Conservation (phyloP, 192 early-diverging fungal species). For the Dimargaris xerosporica region DNA sequence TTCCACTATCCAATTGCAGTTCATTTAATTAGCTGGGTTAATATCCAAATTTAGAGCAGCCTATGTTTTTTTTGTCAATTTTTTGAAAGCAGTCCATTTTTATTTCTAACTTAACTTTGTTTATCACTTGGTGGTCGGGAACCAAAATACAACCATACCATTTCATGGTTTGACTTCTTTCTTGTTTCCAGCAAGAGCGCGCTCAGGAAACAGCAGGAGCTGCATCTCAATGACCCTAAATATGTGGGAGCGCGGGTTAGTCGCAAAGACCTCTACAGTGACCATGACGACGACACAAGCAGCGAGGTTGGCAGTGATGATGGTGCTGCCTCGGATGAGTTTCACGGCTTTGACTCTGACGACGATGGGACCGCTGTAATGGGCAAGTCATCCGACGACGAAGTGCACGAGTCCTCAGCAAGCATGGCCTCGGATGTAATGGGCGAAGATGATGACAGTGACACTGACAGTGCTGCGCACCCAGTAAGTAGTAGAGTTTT, state of each 20-base stretch:
- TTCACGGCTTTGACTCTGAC: slow-evolving; percentile 14
- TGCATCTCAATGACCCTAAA: slow-evolving; percentile 53
- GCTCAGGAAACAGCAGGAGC: slow-evolving; percentile 37
- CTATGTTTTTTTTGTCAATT: no score
- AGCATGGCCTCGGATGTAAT: slow-evolving; percentile 15
- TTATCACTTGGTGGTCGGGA: no score
- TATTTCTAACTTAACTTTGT: no score
- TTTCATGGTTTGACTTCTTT: no score
- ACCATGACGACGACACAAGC: slow-evolving; percentile 26
- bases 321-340: slow-evolving; percentile 12
- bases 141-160: no score
- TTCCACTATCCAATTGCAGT: no score
- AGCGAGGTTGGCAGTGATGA: slow-evolving; percentile 22
- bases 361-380: slow-evolving; percentile 19
- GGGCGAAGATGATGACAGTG: slow-evolving; percentile 28
- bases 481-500: background rate
- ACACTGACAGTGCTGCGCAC: slow-evolving; percentile 19
- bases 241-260: slow-evolving; percentile 51
- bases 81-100: no score
- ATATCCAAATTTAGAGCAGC: no score
- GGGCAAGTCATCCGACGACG: slow-evolving; percentile 21
- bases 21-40: no score
- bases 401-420: slow-evolving; percentile 14
- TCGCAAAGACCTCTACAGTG: slow-evolving; percentile 42
- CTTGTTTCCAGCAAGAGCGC: slow-evolving; percentile 36